Base-by-base conservation (phyloP, 495 filamentous ascomycete species). In the Mycothermus thermophilus region DNA sequence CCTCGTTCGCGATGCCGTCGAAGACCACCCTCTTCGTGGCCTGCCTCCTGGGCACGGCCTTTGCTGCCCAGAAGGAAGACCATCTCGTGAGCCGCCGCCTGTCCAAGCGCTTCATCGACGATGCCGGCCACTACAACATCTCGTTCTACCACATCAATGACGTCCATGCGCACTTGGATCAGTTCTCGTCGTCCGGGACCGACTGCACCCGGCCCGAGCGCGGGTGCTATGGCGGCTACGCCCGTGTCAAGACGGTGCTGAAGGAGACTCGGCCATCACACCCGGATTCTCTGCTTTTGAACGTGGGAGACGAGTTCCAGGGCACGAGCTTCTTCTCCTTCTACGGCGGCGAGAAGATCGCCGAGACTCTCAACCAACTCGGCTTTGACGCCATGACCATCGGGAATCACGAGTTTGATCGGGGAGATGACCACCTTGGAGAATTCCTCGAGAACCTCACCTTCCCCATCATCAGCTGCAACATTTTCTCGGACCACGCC, bases 111-210 rank as follows among this genome's bases (percentile, higher is more conserved):
- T 69, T 68, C 37, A 51, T 69, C 31, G 67, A 72, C 38, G 45
- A 46, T 7, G 43, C 58, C 2, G 65, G 65, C 30, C 63, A 73
- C 42, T 73, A 66, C 49, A 72, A 73, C 38, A 67, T 74, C 29
- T 71, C 69, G 4, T 70, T 75, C 50, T 76, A 72, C 47, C 72
- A 75, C 46, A 55, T 75, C 52, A 76, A 76, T 46, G 72, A 75
- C 43, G 71, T 76, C 1, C 72, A 76, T 41, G 64, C 69, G 20
- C 70, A 72, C 42, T 56, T 76, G 6, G 71, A 75, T 41, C 43
- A 75, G 48, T 75, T 71, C 46, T 54, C 63, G 8, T 55, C 61
- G 16, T 66, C 66, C 0, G 72, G 72, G 16, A 61, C 67, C 7
- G 69, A 74, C 42, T 74, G 72, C 50, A 59, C 59, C 1, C 38